These are phyloP conservation scores for Thermomucor indicae-seudaticae DNA, from an alignment of 371 early-diverging fungal species.

Conservation along the genomic window DNA sequence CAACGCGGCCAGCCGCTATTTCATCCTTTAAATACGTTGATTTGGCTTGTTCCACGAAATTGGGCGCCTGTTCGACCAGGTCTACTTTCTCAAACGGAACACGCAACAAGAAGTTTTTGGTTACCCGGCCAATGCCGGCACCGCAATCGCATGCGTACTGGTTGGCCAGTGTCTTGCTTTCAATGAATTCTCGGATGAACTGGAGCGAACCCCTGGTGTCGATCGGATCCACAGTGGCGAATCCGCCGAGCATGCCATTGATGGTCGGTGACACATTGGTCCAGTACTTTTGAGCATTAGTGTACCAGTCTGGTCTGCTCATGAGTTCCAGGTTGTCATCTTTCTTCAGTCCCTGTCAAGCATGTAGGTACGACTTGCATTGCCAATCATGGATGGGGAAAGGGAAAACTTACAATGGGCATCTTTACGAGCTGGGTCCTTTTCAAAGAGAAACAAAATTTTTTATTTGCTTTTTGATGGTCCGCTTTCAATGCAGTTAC, in stretches of 20 bases:
- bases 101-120: conserved; percentile 75
- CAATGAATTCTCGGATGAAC: conserved; percentile 65
- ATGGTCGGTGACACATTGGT: conserved; percentile 65
- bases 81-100: conserved; percentile 79
- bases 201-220: conserved; percentile 68
- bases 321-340: conserved; percentile 21
- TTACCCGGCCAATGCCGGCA: conserved; percentile 93
- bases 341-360: conserved; percentile 14
- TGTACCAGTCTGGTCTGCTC: conserved; percentile 66
- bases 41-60: conserved; percentile 76
- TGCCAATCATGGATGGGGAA: neutral
- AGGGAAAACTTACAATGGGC: conserved; percentile 5
- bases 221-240: conserved; percentile 65
- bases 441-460: no score
- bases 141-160: conserved; percentile 79
- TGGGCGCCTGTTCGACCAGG: conserved; percentile 80
- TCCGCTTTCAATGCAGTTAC: no score
- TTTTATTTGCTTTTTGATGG: no score
- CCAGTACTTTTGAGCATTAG: conserved; percentile 90
- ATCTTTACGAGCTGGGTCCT: no score
- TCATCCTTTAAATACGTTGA: conserved; percentile 53
- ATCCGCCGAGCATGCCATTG: conserved; percentile 89
- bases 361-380: neutral
- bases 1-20: conserved; percentile 49
- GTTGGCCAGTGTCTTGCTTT: conserved; percentile 22